Evolutionary conservation across 768 basidiomycete species (phyloP), one percentile per base, ranked within the genome.

Genomic region (Tylopilus vinaceipallidus): DNA sequence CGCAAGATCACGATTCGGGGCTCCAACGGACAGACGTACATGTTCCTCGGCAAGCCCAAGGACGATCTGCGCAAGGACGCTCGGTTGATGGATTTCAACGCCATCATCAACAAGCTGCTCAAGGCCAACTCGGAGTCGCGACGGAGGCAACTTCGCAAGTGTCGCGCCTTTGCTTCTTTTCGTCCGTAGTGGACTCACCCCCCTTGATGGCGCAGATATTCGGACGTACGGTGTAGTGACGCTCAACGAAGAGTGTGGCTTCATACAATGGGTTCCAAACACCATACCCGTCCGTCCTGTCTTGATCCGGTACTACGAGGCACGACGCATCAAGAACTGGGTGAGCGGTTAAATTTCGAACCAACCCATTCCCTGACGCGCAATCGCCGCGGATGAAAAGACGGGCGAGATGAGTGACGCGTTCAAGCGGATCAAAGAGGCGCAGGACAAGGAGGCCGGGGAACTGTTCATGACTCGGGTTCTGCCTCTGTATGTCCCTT

Each of bases 221-320:
- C 84, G 95, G 22, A 98, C 97, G 3, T 99, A 98, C 62, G 91
- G 93, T n/a, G 93, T 98, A n/a, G 87, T 97, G 23, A 91, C 95
- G 6, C 76, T 99, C 54, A 98, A 97, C 63, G 95, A 98, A 58
- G 93, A 95, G 56, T 98, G 95, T 61, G 97, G 97, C 0, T 83
- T 98, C 42, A 92, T 98, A 48, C 92, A 99, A 82, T 99, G 97
- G 97, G 97, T 99, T 3, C 90, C 88, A 0, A 88, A 98, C 64
- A 97, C 95, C 1, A 76, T 82, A 23, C 88, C 92, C 1, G 69
- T 98, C 32, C 85, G 95, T 24, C 78, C 80, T 1, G 79, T 98
- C 37, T 72, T 98, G 13, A 56, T 77, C 44, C 84, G 83, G 52
- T 70, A 69, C 4, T 99, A 98, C 62, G 77, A 81, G 0, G 61